Percentiles rank a stretch among this genome's conserved stretches.
Evolutionary conservation across 108 stramenopile genomes (phyloP).

Genomic region (Pseudonitzschia multistriata): DNA sequence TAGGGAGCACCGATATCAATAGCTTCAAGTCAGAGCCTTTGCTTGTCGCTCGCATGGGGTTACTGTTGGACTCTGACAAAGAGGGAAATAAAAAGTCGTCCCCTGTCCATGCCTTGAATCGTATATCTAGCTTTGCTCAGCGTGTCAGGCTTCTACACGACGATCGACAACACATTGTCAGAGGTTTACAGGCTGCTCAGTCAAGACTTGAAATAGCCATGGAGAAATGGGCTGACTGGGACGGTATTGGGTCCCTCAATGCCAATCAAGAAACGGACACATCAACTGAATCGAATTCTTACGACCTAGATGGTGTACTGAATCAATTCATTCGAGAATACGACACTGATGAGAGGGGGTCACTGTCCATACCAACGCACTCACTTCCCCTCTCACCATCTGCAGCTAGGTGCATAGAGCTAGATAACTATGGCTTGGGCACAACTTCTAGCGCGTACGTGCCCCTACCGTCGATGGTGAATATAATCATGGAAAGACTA

Average conservation of each 20-base stretch:
- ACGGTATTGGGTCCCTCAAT: conserved; percentile 48
- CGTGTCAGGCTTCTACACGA: conserved; percentile 49
- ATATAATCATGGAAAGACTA: conserved; percentile 36
- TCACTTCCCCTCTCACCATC: conserved; percentile 9
- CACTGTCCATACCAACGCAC: not conserved
- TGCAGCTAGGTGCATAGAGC: conserved; percentile 7
- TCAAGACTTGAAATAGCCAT: conserved; percentile 32
- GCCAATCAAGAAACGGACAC: not conserved
- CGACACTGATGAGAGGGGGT: not conserved
- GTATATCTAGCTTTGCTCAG: conserved; percentile 44
- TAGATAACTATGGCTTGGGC: conserved; percentile 62
- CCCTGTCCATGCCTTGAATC: conserved; percentile 49
- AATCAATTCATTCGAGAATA: conserved; percentile 9
- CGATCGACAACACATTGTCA: conserved; percentile 51
- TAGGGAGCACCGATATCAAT: conserved; percentile 26
- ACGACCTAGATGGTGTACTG: not conserved
- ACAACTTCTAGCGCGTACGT: conserved; percentile 35
- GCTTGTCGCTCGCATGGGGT: conserved; percentile 57
- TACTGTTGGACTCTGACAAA: conserved; percentile 37
- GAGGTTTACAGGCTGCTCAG: conserved; percentile 44
- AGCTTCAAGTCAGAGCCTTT: conserved; percentile 24
- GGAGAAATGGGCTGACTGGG: conserved; percentile 47
- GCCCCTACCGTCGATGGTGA: conserved; percentile 42
- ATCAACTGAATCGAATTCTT: not conserved
- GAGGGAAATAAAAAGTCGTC: conserved; percentile 19